These are phyloP conservation scores for Taphrina pruni DNA, from an alignment of 1,139 yeast species.

Conservation along the genomic window DNA sequence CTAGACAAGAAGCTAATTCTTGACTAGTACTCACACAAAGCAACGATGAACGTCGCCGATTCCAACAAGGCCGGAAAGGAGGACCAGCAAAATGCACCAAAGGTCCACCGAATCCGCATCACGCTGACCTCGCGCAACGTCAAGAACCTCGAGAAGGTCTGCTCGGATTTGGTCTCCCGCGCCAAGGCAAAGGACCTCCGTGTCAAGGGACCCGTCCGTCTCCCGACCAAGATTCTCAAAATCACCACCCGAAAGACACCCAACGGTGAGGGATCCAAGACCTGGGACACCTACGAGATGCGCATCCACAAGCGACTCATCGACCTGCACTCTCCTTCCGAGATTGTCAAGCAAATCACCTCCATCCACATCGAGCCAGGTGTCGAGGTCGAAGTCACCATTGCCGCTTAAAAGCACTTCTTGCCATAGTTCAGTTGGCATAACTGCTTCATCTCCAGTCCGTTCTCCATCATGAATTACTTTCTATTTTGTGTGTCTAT, in stretches of 20 bases:
- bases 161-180: constrained; percentile 54
- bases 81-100: constrained; percentile 56
- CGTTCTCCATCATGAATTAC: neutral
- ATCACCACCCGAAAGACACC: constrained; percentile 99
- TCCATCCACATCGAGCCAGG: constrained; percentile 75
- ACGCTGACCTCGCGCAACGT: constrained; percentile 99
- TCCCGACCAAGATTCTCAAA: constrained; percentile 99
- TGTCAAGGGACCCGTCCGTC: constrained; percentile 96
- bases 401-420: constrained; percentile 40
- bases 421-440: too few species aligned
- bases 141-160: constrained; percentile 86
- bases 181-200: constrained; percentile 64
- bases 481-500: neutral
- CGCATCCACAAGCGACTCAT: constrained; percentile 99
- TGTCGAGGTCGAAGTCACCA: constrained; percentile 52
- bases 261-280: constrained; percentile 99
- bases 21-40: constrained; percentile 12
- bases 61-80: constrained; percentile 50
- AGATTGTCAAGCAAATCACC: constrained; percentile 92
- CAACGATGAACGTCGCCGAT: constrained; percentile 41
- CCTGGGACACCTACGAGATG: constrained; percentile 99
- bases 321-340: constrained; percentile 97
- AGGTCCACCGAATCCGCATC: constrained; percentile 97
- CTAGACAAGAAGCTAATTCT: neutral
- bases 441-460: too few species aligned